These are phyloP conservation scores for Canavalia gladiata DNA, from an alignment of 306 rosid species.

Conservation along the genomic window DNA sequence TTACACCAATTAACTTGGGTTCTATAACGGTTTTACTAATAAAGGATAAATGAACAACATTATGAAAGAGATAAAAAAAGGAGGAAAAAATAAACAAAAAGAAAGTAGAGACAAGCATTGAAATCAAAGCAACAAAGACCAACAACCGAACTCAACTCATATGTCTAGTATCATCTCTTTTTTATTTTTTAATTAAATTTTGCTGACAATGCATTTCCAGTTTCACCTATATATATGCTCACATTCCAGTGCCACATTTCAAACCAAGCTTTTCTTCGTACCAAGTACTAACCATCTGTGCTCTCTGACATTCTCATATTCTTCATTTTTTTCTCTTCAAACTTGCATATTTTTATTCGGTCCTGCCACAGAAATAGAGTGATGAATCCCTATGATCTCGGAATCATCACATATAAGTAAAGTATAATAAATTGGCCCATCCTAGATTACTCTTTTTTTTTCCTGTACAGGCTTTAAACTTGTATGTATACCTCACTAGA, in stretches of 20 bases:
- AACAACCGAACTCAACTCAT: neutral
- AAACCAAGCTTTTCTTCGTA: neutral
- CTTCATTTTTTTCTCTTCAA: neutral
- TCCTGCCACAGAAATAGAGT: too few species aligned
- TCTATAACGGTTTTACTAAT: neutral
- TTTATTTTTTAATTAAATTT: neutral
- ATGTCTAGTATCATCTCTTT: neutral
- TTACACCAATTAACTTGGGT: too few species aligned
- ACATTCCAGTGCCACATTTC: neutral
- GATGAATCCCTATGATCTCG: neutral
- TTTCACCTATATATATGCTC: conserved; percentile 47
- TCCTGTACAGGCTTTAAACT: neutral
- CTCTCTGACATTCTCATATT: neutral
- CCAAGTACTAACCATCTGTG: neutral
- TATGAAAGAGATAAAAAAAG: neutral
- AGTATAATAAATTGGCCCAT: neutral
- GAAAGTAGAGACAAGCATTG: neutral
- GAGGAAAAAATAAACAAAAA: neutral
- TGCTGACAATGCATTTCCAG: neutral
- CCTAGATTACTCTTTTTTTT: neutral
- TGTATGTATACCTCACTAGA: neutral
- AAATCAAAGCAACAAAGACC: neutral
- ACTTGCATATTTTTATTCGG: too few species aligned
- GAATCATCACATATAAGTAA: neutral
- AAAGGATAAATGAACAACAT: neutral